Percentiles rank a stretch among this genome's conserved stretches.
Evolutionary conservation across 805 yeast species (phyloP).

Genomic region (Komagataella kurtzmanii): DNA sequence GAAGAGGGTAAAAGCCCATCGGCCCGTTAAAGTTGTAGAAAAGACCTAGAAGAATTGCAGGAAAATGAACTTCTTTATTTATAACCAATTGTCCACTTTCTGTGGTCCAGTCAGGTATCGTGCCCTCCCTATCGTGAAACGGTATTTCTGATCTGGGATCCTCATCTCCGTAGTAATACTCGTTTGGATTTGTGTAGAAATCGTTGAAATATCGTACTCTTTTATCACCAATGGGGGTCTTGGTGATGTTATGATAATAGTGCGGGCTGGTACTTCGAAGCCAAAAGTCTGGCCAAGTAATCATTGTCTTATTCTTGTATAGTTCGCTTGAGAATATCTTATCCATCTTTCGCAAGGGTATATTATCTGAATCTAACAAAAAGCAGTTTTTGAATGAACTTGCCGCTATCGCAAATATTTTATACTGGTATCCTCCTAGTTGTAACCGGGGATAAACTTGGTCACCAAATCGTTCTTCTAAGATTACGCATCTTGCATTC

Average conservation of each 20-base stretch:
- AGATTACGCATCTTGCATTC: constrained; percentile 54
- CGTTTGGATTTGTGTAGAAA: constrained; percentile 16
- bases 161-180: constrained; percentile 17
- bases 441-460: constrained; percentile 31
- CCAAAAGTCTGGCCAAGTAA: constrained; percentile 86
- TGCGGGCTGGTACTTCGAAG: constrained; percentile 67
- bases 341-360: constrained; percentile 57
- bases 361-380: constrained; percentile 64
- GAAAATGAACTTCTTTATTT: constrained; percentile 42
- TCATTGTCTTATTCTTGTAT: constrained; percentile 33
- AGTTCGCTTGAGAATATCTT: constrained; percentile 43
- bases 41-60: constrained; percentile 41
- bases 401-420: constrained; percentile 55
- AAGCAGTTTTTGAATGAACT: constrained; percentile 64
- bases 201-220: constrained; percentile 18
- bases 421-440: constrained; percentile 55
- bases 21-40: constrained; percentile 61
- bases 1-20: constrained; percentile 39
- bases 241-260: constrained; percentile 57
- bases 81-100: constrained; percentile 59
- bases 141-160: constrained; percentile 23
- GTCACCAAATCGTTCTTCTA: constrained; percentile 48
- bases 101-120: constrained; percentile 56
- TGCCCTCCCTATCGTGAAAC: constrained; percentile 51
- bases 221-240: constrained; percentile 26